Evolutionary conservation across 768 basidiomycete species (phyloP).

Genomic region (Sporobolomyces roseus): DNA sequence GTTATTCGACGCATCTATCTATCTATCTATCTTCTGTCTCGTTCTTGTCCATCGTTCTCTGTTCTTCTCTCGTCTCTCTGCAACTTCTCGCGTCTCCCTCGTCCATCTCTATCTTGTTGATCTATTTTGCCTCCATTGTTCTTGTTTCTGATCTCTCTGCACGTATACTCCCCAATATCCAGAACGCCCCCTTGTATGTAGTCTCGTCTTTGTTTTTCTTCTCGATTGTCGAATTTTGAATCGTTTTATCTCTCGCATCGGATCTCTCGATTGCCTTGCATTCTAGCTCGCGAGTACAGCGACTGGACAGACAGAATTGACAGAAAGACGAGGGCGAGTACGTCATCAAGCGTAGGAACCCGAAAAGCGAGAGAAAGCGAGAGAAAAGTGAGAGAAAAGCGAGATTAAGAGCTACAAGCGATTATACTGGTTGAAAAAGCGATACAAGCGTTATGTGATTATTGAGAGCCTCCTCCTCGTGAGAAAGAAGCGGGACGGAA

Average conservation of each 20-base stretch:
- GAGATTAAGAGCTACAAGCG: neutral
- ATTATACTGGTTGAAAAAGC: neutral
- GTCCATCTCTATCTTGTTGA: constrained; percentile 1
- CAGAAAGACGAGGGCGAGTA: too few relatives aligned
- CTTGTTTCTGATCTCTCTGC: too few relatives aligned
- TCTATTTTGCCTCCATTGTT: neutral
- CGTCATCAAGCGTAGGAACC: too few relatives aligned
- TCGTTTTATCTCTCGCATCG: neutral
- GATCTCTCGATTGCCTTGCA: too few relatives aligned
- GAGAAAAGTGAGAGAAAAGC: neutral
- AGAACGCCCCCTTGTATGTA: neutral
- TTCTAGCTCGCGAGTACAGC: too few relatives aligned
- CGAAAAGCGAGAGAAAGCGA: neutral
- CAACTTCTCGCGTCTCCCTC: neutral
- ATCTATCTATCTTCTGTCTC: neutral
- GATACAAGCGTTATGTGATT: neutral
- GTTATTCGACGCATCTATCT: too few relatives aligned
- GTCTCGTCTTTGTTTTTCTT: neutral
- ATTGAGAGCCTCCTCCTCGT: neutral
- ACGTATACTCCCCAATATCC: neutral
- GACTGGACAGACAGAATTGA: too few relatives aligned
- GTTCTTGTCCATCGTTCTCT: neutral
- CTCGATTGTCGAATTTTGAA: neutral
- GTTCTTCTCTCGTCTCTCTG: neutral
- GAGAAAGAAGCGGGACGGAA: neutral